phyloP scores from a whole-genome alignment of 1,284 basidiomycete genomes.

The Pascua sp. region DNA sequence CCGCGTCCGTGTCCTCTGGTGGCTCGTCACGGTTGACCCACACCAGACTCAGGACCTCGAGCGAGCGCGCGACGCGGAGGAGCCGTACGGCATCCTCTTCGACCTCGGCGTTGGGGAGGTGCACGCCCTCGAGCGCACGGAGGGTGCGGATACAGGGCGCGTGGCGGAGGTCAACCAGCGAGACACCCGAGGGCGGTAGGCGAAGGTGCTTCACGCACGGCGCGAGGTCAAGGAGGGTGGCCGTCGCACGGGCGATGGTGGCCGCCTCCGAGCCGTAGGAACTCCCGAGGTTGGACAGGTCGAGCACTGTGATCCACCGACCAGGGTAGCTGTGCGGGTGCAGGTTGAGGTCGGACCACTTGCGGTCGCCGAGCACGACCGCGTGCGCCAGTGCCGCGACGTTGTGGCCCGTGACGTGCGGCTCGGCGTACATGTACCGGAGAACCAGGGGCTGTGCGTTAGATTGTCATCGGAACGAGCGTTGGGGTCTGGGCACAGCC shows the following conservation, averaged over 20 bases:
- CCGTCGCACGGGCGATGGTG: conserved; percentile 22
- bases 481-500: neutral
- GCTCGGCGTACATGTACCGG: conserved; percentile 63
- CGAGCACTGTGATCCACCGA: conserved; percentile 70
- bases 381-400: conserved; percentile 60
- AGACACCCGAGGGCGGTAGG: conserved; percentile 57
- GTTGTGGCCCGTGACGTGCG: conserved; percentile 54
- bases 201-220: conserved; percentile 64
- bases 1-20: conserved; percentile 1
- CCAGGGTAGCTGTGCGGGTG: conserved; percentile 79
- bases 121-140: conserved; percentile 61
- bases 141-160: conserved; percentile 49
- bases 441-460: conserved; percentile 63
- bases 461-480: neutral
- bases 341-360: conserved; percentile 78
- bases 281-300: conserved; percentile 62
- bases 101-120: conserved; percentile 17
- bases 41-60: conserved; percentile 66
- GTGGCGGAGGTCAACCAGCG: conserved; percentile 56
- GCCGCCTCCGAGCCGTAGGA: conserved; percentile 59
- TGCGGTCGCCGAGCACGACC: conserved; percentile 63
- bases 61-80: conserved; percentile 57
- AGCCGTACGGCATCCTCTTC: conserved; percentile 52
- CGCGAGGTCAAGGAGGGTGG: conserved; percentile 60
- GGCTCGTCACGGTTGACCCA: too few species aligned